Evolutionary conservation across 2,329 filamentous ascomycete genomes (phyloP).

Genomic region (Colletotrichum orchidophilum): DNA sequence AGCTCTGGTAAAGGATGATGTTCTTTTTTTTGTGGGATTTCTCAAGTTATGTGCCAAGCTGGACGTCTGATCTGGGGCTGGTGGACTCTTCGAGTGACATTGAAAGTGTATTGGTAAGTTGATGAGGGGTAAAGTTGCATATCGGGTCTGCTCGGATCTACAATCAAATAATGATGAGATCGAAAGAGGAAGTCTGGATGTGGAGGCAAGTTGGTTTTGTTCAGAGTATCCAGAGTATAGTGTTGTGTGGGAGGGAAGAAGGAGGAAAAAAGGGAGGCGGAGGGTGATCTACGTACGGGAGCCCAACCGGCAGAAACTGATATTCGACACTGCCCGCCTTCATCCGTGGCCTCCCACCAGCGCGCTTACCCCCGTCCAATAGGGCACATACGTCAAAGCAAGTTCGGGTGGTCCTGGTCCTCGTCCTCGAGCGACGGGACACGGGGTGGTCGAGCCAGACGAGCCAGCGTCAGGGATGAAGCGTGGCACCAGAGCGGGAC

Average conservation of each 20-base stretch:
- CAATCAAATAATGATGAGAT: conserved; percentile 32
- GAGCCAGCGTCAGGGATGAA: conserved; percentile 15
- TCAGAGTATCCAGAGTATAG: conserved; percentile 25
- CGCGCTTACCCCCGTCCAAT: conserved; percentile 29
- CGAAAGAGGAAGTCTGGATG: conserved; percentile 13
- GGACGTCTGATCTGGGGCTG: conserved; percentile 33
- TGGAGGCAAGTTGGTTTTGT: conserved; percentile 28
- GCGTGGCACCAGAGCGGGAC: conserved; percentile 21
- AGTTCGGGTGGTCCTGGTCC: neutral
- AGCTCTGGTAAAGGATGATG: neutral
- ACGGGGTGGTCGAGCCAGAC: conserved; percentile 10
- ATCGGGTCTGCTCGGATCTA: conserved; percentile 31
- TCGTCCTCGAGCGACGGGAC: conserved; percentile 13
- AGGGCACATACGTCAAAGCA: conserved; percentile 25
- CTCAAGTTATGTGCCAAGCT: conserved; percentile 34
- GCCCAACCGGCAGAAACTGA: conserved; percentile 33
- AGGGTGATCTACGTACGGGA: conserved; percentile 9
- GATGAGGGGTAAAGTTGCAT: conserved; percentile 33
- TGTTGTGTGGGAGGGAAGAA: conserved; percentile 29
- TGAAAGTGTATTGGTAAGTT: conserved; percentile 31
- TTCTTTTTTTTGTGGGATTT: conserved; percentile 13
- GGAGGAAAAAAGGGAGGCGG: conserved; percentile 8
- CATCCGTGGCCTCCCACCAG: conserved; percentile 25
- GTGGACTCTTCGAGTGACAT: conserved; percentile 30
- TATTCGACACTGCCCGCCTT: conserved; percentile 31